A percentile compares a stretch with the other conserved stretches of the same genome.
Evolutionary conservation across 2,329 filamentous ascomycete genomes (phyloP).

Genomic region (Fusarium secorum): DNA sequence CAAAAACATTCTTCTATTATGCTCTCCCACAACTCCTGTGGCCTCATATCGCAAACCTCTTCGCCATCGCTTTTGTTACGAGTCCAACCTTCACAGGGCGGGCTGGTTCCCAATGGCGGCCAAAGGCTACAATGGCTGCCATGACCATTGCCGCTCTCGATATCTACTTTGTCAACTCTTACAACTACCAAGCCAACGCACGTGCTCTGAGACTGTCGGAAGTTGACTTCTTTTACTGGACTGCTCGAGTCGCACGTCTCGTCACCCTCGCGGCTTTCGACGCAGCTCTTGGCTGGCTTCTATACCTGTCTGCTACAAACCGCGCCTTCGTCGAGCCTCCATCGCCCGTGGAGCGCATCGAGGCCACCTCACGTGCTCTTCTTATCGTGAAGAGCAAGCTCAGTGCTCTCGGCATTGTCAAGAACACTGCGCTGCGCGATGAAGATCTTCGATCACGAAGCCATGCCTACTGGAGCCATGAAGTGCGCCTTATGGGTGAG

Average conservation of each 20-base stretch:
- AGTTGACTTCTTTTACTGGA: slow-evolving; percentile 77
- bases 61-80: slow-evolving; percentile 75
- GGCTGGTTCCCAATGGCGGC: slow-evolving; percentile 74
- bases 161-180: slow-evolving; percentile 69
- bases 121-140: slow-evolving; percentile 70
- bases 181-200: slow-evolving; percentile 71
- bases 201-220: slow-evolving; percentile 68
- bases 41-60: slow-evolving; percentile 83
- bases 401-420: slow-evolving; percentile 75
- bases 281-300: slow-evolving; percentile 64
- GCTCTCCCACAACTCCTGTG: slow-evolving; percentile 75
- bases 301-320: slow-evolving; percentile 83
- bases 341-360: slow-evolving; percentile 70
- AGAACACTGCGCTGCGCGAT: slow-evolving; percentile 82
- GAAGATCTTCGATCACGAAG: slow-evolving; percentile 70
- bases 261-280: slow-evolving; percentile 72
- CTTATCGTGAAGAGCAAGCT: slow-evolving; percentile 70
- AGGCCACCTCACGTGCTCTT: slow-evolving; percentile 64
- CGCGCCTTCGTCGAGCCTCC: slow-evolving; percentile 74
- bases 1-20: slow-evolving; percentile 79
- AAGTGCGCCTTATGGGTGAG: slow-evolving; percentile 74
- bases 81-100: slow-evolving; percentile 70
- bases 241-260: slow-evolving; percentile 67
- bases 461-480: slow-evolving; percentile 81
- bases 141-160: slow-evolving; percentile 69